phyloP scores from a whole-genome alignment of 371 early-diverging fungal species.

The Mucor piriformis region DNA sequence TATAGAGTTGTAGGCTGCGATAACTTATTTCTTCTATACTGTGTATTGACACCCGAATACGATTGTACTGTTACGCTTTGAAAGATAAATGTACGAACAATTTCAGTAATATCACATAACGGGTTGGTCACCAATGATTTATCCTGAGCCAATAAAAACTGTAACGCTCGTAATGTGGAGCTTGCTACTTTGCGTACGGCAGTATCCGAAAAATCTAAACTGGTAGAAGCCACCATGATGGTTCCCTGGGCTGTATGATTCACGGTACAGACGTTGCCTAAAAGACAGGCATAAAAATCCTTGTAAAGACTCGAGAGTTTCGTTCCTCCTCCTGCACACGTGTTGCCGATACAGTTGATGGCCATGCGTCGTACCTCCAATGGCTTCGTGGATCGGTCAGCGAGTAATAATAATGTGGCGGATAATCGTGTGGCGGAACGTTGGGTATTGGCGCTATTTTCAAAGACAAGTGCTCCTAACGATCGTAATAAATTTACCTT shows the following conservation, averaged over 20 bases:
- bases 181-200: slow-evolving; percentile 54
- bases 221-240: slow-evolving; percentile 38
- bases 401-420: slow-evolving; percentile 31
- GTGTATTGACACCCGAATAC: slow-evolving; percentile 16
- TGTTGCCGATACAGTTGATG: slow-evolving; percentile 66
- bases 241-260: slow-evolving; percentile 36
- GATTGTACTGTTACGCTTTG: slow-evolving; percentile 41
- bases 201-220: slow-evolving; percentile 41
- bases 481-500: slow-evolving; percentile 50
- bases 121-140: slow-evolving; percentile 46
- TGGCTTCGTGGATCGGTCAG: slow-evolving; percentile 34
- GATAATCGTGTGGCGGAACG: slow-evolving; percentile 30
- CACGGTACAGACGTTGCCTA: slow-evolving; percentile 43
- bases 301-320: slow-evolving; percentile 43
- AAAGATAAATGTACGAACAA: slow-evolving; percentile 52
- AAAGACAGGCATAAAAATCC: slow-evolving; percentile 44
- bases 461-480: slow-evolving; percentile 51
- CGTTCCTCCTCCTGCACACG: slow-evolving; percentile 47
- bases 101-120: slow-evolving; percentile 49
- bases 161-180: slow-evolving; percentile 55
- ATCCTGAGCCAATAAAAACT: slow-evolving; percentile 48
- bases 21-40: slow-evolving; percentile 6
- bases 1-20: background rate
- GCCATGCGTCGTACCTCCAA: slow-evolving; percentile 63
- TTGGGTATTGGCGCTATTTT: slow-evolving; percentile 44